Conservation (phyloP, 768 basidiomycete species). For the Boletus sp. region DNA sequence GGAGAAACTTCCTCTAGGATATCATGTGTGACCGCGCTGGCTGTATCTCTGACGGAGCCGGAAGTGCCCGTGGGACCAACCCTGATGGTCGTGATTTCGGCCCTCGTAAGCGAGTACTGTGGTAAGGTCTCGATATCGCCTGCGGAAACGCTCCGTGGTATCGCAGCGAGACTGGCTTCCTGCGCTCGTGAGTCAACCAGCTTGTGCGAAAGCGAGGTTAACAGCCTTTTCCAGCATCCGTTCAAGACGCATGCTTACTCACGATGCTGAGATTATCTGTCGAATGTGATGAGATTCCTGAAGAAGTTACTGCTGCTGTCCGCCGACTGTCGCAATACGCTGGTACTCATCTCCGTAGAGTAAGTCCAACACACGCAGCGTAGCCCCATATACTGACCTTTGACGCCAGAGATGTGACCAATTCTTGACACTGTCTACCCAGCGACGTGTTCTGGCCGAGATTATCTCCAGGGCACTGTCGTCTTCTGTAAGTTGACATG, state of each 20-base stretch:
- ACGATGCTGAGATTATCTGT: slow-evolving; percentile 68
- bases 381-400: slow-evolving; percentile 2
- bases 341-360: slow-evolving; percentile 57
- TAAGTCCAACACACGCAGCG: slow-evolving; percentile 29
- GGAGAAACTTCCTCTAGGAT: slow-evolving; percentile 42
- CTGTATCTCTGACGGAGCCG: slow-evolving; percentile 44
- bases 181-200: slow-evolving; percentile 43
- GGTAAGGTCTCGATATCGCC: slow-evolving; percentile 51
- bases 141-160: slow-evolving; percentile 43
- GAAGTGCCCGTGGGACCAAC: slow-evolving; percentile 50
- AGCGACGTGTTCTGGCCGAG: slow-evolving; percentile 44
- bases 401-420: slow-evolving; percentile 63
- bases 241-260: slow-evolving; percentile 72
- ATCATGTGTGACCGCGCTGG: slow-evolving; percentile 43
- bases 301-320: slow-evolving; percentile 43
- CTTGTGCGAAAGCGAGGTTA: slow-evolving; percentile 10
- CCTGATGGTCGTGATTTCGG: slow-evolving; percentile 63
- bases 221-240: slow-evolving; percentile 39
- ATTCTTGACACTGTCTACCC: slow-evolving; percentile 50
- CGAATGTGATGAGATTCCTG: slow-evolving; percentile 54
- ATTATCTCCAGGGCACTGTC: slow-evolving; percentile 51
- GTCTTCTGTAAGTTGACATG: slow-evolving; percentile 48
- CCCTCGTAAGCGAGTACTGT: slow-evolving; percentile 63
- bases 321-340: slow-evolving; percentile 41
- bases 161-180: slow-evolving; percentile 40